Conservation (phyloP, 1,284 basidiomycete species). For the Malassezia psittaci region DNA sequence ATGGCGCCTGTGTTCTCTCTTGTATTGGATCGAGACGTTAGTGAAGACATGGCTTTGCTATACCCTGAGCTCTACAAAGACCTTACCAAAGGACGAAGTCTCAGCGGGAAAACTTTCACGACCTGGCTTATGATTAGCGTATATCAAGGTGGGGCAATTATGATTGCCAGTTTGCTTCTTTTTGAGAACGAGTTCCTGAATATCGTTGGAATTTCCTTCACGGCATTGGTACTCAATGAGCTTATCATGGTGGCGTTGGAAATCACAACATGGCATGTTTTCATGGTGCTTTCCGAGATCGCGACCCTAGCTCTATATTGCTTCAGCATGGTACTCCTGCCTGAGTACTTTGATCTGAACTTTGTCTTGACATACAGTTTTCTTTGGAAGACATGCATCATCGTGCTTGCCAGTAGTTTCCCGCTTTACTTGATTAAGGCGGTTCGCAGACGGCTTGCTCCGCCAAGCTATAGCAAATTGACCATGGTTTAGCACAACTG, state of each 20-base stretch:
- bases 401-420: slow-evolving; percentile 78
- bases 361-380: slow-evolving; percentile 83
- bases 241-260: slow-evolving; percentile 97
- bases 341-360: slow-evolving; percentile 89
- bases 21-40: slow-evolving; percentile 89
- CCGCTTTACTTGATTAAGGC: slow-evolving; percentile 85
- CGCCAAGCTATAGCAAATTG: slow-evolving; percentile 82
- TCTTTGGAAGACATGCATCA: slow-evolving; percentile 77
- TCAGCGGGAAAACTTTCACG: slow-evolving; percentile 96
- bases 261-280: slow-evolving; percentile 94
- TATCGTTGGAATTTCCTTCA: slow-evolving; percentile 96
- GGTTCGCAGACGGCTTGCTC: slow-evolving; percentile 72
- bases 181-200: slow-evolving; percentile 98
- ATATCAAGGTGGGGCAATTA: slow-evolving; percentile 97
- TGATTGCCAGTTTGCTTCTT: slow-evolving; percentile 89
- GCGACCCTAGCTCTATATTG: slow-evolving; percentile 80
- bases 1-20: slow-evolving; percentile 98
- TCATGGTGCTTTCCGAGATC: slow-evolving; percentile 89
- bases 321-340: slow-evolving; percentile 81
- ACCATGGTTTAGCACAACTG: slow-evolving; percentile 24
- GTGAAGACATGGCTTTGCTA: slow-evolving; percentile 81
- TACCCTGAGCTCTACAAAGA: slow-evolving; percentile 99
- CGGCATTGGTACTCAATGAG: slow-evolving; percentile 88
- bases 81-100: slow-evolving; percentile 58
- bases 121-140: slow-evolving; percentile 94